These are phyloP conservation scores for Metschnikowia koreensis DNA, from an alignment of 805 yeast species.

Conservation along the genomic window DNA sequence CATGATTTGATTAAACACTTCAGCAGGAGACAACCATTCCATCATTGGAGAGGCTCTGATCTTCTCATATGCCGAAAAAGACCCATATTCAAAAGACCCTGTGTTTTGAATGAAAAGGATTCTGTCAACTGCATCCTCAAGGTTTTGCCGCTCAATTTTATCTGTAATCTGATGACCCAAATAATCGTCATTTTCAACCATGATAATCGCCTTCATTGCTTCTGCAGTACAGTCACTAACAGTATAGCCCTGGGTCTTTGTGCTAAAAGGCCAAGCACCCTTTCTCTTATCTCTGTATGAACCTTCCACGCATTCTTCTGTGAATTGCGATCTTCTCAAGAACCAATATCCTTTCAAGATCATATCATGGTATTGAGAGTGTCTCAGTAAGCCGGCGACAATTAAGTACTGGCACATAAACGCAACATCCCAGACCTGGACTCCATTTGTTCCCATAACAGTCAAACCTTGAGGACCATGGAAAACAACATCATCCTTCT, in stretches of 20 bases:
- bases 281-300: slow-evolving; percentile 77
- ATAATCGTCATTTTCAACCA: slow-evolving; percentile 71
- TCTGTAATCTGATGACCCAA: slow-evolving; percentile 33
- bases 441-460: slow-evolving; percentile 96
- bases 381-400: slow-evolving; percentile 72
- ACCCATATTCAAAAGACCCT: slow-evolving; percentile 79
- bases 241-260: slow-evolving; percentile 93
- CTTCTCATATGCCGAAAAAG: slow-evolving; percentile 87
- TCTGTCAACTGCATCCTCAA: slow-evolving; percentile 73
- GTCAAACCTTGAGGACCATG: slow-evolving; percentile 90
- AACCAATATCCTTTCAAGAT: slow-evolving; percentile 69
- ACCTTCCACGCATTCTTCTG: slow-evolving; percentile 71
- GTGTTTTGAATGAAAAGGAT: slow-evolving; percentile 74
- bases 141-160: slow-evolving; percentile 52
- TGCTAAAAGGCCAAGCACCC: slow-evolving; percentile 97
- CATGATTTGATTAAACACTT: slow-evolving; percentile 97
- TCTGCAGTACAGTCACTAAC: slow-evolving; percentile 98
- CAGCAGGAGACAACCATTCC: slow-evolving; percentile 90
- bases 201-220: slow-evolving; percentile 86
- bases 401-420: slow-evolving; percentile 84
- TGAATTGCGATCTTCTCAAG: slow-evolving; percentile 80
- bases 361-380: slow-evolving; percentile 60
- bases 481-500: slow-evolving; percentile 75
- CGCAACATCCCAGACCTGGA: slow-evolving; percentile 95
- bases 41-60: slow-evolving; percentile 77